Conservation (phyloP, 2,329 filamentous ascomycete genomes). For the Phaeomoniella chlamydospora region DNA sequence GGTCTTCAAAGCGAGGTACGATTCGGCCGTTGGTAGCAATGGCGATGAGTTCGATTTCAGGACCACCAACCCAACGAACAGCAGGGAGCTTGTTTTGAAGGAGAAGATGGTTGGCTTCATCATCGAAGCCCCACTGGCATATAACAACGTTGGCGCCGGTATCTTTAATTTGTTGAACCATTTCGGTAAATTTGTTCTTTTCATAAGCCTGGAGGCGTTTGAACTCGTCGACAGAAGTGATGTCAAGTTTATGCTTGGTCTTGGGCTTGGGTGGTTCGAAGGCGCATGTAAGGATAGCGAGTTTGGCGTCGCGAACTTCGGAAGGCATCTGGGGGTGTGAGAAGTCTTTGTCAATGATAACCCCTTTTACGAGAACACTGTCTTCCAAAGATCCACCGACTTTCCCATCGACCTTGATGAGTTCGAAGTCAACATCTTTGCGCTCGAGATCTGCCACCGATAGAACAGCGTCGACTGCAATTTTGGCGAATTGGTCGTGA, state of each 20-base stretch:
- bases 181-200: conserved; percentile 89
- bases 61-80: conserved; percentile 93
- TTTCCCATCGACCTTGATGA: conserved; percentile 99
- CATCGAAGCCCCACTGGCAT: conserved; percentile 99
- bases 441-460: conserved; percentile 92
- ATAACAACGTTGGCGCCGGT: conserved; percentile 95
- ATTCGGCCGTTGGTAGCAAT: conserved; percentile 98
- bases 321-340: conserved; percentile 98
- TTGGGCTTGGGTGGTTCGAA: conserved; percentile 99
- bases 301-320: conserved; percentile 87
- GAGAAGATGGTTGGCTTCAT: conserved; percentile 94
- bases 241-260: conserved; percentile 98
- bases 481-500: conserved; percentile 94
- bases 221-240: conserved; percentile 93
- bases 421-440: conserved; percentile 95
- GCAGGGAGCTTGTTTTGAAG: conserved; percentile 93
- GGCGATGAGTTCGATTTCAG: conserved; percentile 95
- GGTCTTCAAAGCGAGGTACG: conserved; percentile 90
- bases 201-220: conserved; percentile 96
- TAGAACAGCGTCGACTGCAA: conserved; percentile 91
- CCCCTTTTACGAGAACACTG: conserved; percentile 86
- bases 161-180: conserved; percentile 97
- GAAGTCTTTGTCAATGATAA: conserved; percentile 99
- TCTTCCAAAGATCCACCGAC: conserved; percentile 90
- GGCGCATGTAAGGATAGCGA: conserved; percentile 92